Conservation (phyloP, 768 basidiomycete species). For the Amanita phalloides region DNA sequence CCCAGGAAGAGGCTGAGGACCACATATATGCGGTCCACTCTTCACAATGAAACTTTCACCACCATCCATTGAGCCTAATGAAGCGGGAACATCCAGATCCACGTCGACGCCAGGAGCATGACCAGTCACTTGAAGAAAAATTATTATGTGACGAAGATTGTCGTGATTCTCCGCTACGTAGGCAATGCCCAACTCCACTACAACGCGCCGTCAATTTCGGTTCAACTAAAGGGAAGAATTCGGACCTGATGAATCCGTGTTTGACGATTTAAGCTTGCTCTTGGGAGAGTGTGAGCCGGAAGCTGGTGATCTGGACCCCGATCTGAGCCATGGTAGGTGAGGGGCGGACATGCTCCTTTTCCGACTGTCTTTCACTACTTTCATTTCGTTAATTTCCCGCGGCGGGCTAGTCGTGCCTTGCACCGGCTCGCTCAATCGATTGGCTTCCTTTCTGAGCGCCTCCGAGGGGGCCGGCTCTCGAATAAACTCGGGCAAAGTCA, state of each 20-base stretch:
- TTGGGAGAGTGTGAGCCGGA: conserved; percentile 1
- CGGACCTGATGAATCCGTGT: background rate
- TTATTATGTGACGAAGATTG: conserved; percentile 67
- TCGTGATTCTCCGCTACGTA: conserved; percentile 76
- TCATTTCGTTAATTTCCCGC: conserved; percentile 10
- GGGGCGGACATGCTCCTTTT: conserved; percentile 52
- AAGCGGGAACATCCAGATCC: conserved; percentile 53
- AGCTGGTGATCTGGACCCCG: conserved; percentile 16
- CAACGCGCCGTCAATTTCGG: background rate
- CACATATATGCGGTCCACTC: conserved; percentile 45
- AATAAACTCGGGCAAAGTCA: conserved; percentile 56
- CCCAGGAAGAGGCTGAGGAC: conserved; percentile 46
- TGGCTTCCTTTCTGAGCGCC: conserved; percentile 23
- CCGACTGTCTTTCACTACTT: conserved; percentile 22
- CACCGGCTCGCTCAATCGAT: conserved; percentile 51
- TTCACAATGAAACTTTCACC: conserved; percentile 55
- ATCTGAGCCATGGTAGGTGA: conserved; percentile 45
- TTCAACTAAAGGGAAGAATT: background rate
- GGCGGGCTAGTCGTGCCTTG: conserved; percentile 26
- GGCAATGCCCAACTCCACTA: conserved; percentile 31
- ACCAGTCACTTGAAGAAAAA: conserved; percentile 56
- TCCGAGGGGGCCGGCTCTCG: conserved; percentile 36
- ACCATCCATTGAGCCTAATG: conserved; percentile 25
- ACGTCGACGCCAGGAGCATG: conserved; percentile 38
- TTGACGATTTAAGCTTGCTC: conserved; percentile 2